phyloP scores from a whole-genome alignment of 768 basidiomycete species.

The Russula sp. region DNA sequence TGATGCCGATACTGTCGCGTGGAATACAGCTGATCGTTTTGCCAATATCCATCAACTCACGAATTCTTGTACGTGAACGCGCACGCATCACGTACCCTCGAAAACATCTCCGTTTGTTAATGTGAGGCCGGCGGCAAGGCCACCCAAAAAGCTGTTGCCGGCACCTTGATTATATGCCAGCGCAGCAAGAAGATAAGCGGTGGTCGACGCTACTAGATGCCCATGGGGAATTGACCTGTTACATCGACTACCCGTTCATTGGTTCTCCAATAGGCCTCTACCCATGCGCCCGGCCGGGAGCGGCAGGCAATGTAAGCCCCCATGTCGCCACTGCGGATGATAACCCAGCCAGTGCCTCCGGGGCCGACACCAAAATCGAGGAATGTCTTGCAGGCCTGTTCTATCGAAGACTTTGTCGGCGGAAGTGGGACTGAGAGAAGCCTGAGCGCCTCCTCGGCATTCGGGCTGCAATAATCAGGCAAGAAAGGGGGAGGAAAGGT shows the following conservation, averaged over 20 bases:
- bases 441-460: slow-evolving; percentile 74
- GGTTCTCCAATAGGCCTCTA: slow-evolving; percentile 67
- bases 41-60: neutral
- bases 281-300: slow-evolving; percentile 45
- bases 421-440: slow-evolving; percentile 50
- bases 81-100: slow-evolving; percentile 42
- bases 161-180: slow-evolving; percentile 47
- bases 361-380: slow-evolving; percentile 52
- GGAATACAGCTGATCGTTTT: slow-evolving; percentile 47
- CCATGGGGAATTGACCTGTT: slow-evolving; percentile 46
- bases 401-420: slow-evolving; percentile 46
- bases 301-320: slow-evolving; percentile 60
- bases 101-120: slow-evolving; percentile 50
- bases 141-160: slow-evolving; percentile 87
- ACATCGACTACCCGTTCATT: slow-evolving; percentile 62
- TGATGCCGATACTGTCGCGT: slow-evolving; percentile 75
- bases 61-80: slow-evolving; percentile 17
- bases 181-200: slow-evolving; percentile 8
- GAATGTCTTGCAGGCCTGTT: slow-evolving; percentile 59
- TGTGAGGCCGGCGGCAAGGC: slow-evolving; percentile 65
- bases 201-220: neutral
- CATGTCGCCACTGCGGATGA: slow-evolving; percentile 68
- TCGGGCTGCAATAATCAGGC: slow-evolving; percentile 43
- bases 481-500: too few relatives aligned
- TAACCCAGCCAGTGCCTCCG: slow-evolving; percentile 45